Percentiles rank a stretch among this genome's conserved stretches.
Evolutionary conservation across 2,329 filamentous ascomycete species (phyloP).

Genomic region (Paraphoma sp.): DNA sequence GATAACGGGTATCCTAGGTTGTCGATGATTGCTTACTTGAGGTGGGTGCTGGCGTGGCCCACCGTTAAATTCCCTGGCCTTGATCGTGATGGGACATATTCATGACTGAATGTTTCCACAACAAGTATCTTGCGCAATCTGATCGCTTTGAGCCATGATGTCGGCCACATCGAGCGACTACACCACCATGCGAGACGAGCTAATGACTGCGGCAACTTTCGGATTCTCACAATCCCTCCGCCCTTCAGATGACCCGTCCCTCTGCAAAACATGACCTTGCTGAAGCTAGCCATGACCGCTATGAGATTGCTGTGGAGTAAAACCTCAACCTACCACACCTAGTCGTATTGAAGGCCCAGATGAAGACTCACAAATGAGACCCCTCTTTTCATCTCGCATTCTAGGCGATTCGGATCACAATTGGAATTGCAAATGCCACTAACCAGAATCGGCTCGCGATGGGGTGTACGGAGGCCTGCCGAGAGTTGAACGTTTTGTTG

Average conservation of each 20-base stretch:
- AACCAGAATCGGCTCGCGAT: background rate
- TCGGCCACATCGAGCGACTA: background rate
- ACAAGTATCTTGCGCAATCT: background rate
- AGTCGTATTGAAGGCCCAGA: background rate
- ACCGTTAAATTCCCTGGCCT: no score
- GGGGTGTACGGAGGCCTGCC: constrained; percentile 10
- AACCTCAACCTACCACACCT: background rate
- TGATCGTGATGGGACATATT: background rate
- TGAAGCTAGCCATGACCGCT: background rate
- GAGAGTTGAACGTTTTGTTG: constrained; percentile 25
- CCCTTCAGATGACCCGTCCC: background rate
- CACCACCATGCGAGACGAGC: background rate
- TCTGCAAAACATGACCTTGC: background rate
- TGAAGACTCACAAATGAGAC: background rate
- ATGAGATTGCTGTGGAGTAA: background rate
- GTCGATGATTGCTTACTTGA: background rate
- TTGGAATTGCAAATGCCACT: background rate
- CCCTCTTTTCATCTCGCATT: background rate
- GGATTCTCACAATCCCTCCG: background rate
- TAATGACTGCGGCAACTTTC: background rate
- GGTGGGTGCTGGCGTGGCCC: no score
- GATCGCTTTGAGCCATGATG: background rate
- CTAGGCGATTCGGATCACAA: background rate
- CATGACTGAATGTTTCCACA: background rate
- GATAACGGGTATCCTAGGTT: background rate